phyloP scores from a whole-genome alignment of 352 stramenopile species.

The Thalassiosira hispida region DNA sequence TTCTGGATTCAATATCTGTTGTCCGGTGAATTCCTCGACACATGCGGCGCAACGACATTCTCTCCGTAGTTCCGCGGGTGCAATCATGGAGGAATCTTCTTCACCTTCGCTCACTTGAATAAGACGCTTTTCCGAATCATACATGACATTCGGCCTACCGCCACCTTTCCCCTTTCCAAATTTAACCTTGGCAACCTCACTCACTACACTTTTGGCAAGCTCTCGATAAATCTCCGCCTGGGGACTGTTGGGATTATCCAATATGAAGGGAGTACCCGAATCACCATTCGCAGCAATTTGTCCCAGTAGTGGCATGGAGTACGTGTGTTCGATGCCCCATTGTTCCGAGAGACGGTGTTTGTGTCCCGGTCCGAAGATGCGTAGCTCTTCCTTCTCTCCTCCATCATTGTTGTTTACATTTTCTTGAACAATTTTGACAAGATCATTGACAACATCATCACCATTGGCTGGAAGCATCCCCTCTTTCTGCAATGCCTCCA shows the following conservation, averaged over 20 bases:
- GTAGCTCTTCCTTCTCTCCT: constrained; percentile 54
- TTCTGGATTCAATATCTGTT: constrained; percentile 79
- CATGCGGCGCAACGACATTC: constrained; percentile 87
- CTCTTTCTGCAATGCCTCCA: constrained; percentile 47
- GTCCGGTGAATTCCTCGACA: constrained; percentile 88
- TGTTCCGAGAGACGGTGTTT: constrained; percentile 82
- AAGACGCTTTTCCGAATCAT: constrained; percentile 52
- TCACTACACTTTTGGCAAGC: constrained; percentile 78
- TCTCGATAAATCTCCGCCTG: constrained; percentile 78
- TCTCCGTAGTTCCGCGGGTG: constrained; percentile 73
- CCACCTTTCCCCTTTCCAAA: constrained; percentile 41
- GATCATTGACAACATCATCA: constrained; percentile 46
- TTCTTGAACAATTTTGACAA: constrained; percentile 61
- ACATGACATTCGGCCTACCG: constrained; percentile 52
- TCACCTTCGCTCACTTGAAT: constrained; percentile 56
- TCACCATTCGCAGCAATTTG: constrained; percentile 85
- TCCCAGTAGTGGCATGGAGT: constrained; percentile 82
- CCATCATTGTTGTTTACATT: constrained; percentile 19
- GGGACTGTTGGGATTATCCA: constrained; percentile 77
- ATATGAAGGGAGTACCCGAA: constrained; percentile 83
- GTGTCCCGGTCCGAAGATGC: constrained; percentile 83
- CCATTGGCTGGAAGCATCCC: constrained; percentile 19
- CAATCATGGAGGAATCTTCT: constrained; percentile 25
- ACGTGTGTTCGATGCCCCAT: constrained; percentile 87
- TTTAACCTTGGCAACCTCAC: constrained; percentile 83